Percentiles rank a stretch among this genome's conserved stretches.
These are phyloP conservation scores for Phaeomoniella chlamydospora DNA, from an alignment of 2,329 filamentous ascomycete species.

Conservation along the genomic window DNA sequence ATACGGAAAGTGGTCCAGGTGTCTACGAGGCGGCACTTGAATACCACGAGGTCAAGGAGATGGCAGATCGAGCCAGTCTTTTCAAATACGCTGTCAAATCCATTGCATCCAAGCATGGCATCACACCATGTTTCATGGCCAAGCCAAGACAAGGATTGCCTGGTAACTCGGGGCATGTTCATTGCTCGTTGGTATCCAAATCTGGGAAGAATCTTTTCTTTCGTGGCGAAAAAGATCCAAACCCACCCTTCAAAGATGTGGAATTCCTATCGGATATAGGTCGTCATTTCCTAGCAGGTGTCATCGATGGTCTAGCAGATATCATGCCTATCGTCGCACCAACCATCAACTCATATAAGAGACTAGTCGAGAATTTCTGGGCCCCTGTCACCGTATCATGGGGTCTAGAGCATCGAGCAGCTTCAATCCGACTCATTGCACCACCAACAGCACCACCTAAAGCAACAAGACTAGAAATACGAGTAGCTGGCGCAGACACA, in stretches of 20 bases:
- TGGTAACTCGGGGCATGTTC: slow-evolving; percentile 92
- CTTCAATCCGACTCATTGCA: slow-evolving; percentile 77
- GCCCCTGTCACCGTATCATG: slow-evolving; percentile 94
- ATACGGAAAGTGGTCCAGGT: slow-evolving; percentile 84
- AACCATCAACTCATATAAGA: slow-evolving; percentile 95
- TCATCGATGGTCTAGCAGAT: slow-evolving; percentile 78
- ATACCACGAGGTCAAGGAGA: slow-evolving; percentile 72
- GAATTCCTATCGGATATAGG: slow-evolving; percentile 74
- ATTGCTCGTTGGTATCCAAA: slow-evolving; percentile 72
- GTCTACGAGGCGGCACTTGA: slow-evolving; percentile 91
- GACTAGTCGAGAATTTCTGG: slow-evolving; percentile 98
- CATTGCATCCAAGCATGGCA: slow-evolving; percentile 70
- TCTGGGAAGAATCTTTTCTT: slow-evolving; percentile 74
- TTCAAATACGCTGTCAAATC: slow-evolving; percentile 96
- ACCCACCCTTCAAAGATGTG: slow-evolving; percentile 61
- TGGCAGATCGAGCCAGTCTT: slow-evolving; percentile 81
- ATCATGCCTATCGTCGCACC: slow-evolving; percentile 93
- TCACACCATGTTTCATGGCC: slow-evolving; percentile 97
- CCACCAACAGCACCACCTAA: slow-evolving; percentile 74
- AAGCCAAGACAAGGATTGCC: slow-evolving; percentile 85
- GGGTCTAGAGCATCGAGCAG: slow-evolving; percentile 89
- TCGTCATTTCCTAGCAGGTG: slow-evolving; percentile 80
- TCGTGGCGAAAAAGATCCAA: slow-evolving; percentile 55
- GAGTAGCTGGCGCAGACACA: slow-evolving; percentile 85
- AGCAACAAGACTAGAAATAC: slow-evolving; percentile 82